Conservation (phyloP, 805 yeast genomes). For the Saturnispora halmiae region DNA sequence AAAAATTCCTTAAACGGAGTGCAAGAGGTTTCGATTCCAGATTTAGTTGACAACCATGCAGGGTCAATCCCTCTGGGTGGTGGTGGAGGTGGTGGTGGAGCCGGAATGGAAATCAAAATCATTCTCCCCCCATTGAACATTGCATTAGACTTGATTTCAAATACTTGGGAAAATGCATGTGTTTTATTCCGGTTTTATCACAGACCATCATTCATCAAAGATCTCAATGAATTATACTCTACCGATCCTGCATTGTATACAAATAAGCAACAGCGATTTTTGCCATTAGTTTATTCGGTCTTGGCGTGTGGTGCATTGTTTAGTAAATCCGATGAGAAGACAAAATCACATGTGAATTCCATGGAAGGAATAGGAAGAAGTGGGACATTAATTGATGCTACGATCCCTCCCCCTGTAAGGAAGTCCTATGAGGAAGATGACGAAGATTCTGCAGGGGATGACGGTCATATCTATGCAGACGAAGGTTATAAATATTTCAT, state of each 20-base stretch:
- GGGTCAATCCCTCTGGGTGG: too few species aligned
- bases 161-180: constrained; percentile 81
- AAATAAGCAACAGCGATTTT: constrained; percentile 61
- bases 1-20: constrained; percentile 19
- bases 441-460: not conserved
- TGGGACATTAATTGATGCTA: constrained; percentile 9
- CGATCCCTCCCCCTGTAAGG: constrained; percentile 20
- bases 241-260: constrained; percentile 66
- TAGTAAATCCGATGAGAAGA: constrained; percentile 40
- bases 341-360: constrained; percentile 12
- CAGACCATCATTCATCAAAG: constrained; percentile 68
- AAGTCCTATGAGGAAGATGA: constrained; percentile 13
- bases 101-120: constrained; percentile 34
- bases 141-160: constrained; percentile 60
- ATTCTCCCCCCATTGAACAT: constrained; percentile 68
- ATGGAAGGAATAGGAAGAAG: constrained; percentile 10
- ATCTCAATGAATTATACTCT: constrained; percentile 65
- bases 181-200: constrained; percentile 80
- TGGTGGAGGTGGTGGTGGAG: not conserved
- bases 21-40: constrained; percentile 5
- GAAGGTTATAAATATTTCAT: constrained; percentile 75
- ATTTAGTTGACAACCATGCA: constrained; percentile 19
- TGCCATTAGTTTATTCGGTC: constrained; percentile 78
- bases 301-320: constrained; percentile 84
- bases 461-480: constrained; percentile 36